Evolutionary conservation across 352 stramenopile species (phyloP), one percentile per base, ranked within the genome.

Genomic region (Halophytophthora batemanensis): DNA sequence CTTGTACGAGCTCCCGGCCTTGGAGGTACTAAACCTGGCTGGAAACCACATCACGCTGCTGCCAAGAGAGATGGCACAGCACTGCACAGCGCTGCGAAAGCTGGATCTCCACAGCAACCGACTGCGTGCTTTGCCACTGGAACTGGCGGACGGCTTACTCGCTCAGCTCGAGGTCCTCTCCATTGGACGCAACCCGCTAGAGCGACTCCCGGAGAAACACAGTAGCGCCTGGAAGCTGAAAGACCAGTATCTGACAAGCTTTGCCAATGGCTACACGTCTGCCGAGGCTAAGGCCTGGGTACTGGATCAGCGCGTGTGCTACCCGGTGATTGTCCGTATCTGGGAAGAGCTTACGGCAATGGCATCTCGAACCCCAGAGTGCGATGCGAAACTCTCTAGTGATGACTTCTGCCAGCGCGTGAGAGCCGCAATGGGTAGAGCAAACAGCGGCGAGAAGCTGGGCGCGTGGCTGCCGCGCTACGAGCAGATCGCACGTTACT

Each of bases 81-180:
- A 69, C 18, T 74, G 63, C 29, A 8, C 12, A 1, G 25, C 22
- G 17, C 62, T 91, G 13, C 65, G 59, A 29, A 87, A 84, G 21
- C 52, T 89, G 2, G 80, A 91, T 34, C 18, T 87, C 46, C 79
- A 86, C 55, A 71, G 74, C 42, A 91, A 91, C 45, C 53, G 62
- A 7, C 53, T 89, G 6, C 28, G 49, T 28, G 75, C 71, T 10
- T 64, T 91, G 35, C 77, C 80, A 0, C 48, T 87, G 14, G 75
- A 87, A 49, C 59, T 83, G 37, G 57, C 56, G 7, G 59, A 58
- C n/a, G n/a, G 43, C 3, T 55, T 91, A 2, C 47, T 91, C 0
- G 29, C 50, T n/a, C 67, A 66, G 15, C 69, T 91, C 12, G 71
- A 89, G 0, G 71, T 87, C 13, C 52, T 89, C 4, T 65, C 65